These are phyloP conservation scores for Hydnum rufescens DNA, from an alignment of 768 basidiomycete genomes.

Conservation along the genomic window DNA sequence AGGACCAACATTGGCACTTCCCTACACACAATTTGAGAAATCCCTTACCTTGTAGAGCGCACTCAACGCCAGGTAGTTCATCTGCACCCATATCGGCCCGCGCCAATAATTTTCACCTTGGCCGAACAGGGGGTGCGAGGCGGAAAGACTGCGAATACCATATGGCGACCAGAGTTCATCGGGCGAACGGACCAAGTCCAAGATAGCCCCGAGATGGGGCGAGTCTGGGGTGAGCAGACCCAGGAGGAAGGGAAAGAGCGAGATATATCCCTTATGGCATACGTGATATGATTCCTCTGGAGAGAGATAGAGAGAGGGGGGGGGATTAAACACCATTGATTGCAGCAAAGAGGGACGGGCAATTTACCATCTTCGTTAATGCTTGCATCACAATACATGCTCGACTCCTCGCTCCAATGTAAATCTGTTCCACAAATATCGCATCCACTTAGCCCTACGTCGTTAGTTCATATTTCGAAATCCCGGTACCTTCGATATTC, in stretches of 20 bases:
- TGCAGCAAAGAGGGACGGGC: neutral
- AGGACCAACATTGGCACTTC: neutral
- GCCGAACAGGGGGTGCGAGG: conserved; percentile 78
- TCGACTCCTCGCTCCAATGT: conserved; percentile 74
- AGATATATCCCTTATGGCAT: conserved; percentile 84
- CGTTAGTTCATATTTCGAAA: neutral
- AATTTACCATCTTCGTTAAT: conserved; percentile 62
- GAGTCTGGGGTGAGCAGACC: conserved; percentile 59
- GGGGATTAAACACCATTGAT: neutral
- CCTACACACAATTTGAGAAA: no score
- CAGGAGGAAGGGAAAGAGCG: conserved; percentile 82
- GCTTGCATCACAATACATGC: conserved; percentile 87
- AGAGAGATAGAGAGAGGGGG: neutral
- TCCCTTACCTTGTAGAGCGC: conserved; percentile 56
- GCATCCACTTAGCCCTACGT: conserved; percentile 1
- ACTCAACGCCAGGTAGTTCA: conserved; percentile 80
- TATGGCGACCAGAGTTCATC: conserved; percentile 81
- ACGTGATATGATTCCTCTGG: conserved; percentile 81
- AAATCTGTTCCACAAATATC: no score
- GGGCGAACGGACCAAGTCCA: conserved; percentile 63
- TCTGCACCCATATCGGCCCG: conserved; percentile 91
- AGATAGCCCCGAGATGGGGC: conserved; percentile 57
- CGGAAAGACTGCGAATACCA: conserved; percentile 74
- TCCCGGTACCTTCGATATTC: conserved; percentile 59
- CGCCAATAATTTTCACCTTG: conserved; percentile 94